Base-by-base conservation (phyloP, 805 yeast species). In the Lipomyces anomalus region DNA sequence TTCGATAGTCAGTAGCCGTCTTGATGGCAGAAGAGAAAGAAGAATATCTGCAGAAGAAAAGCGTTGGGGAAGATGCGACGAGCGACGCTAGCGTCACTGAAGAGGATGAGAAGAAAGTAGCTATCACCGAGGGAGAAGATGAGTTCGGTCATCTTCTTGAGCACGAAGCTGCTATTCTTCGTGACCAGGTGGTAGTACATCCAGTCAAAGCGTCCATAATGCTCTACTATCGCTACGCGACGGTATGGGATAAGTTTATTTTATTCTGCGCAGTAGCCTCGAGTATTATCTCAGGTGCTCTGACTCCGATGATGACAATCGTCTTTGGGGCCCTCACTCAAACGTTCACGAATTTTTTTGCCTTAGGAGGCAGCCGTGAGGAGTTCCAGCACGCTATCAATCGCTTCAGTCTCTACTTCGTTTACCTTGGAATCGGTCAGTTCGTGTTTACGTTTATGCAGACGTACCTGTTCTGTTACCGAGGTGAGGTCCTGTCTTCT, bases 401-500 rank as follows among this genome's bases (percentile, higher is more conserved):
- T 49, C 65, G 61, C 46, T 58, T 61, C 47, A 61, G 68, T 3
- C 59, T 67, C 4, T 69, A 65, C 48, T 68, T 68, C 40, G 62
- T 68, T 20, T 69, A 69, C 50, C 58, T 68, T 20, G 73, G 69
- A 18, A 51, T 69, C n/a, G 73, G 64, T 11, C 53, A 54, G 24
- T 30, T 53, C 22, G 35, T 45, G 16, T 35, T 49, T n/a, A 44
- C 66, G 4, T 58, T 54, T 35, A 39, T 69, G 13, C 63, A 62
- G 47, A 65, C 71, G 7, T 60, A 43, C 43, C 48, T 69, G 23
- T 65, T 65, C 22, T 67, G 66, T 2, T 64, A 65, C 33, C 58
- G 65, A 6, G 74, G 75, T 18, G 74, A 71, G 50, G 59, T 66
- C 6, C 55, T 69, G 29, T 61, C 74, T 1, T 65, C 69, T 4